A percentile compares a stretch with the other conserved stretches of the same genome.
phyloP scores from a whole-genome alignment of 1,284 basidiomycete genomes.

The Taiwanofungus camphoratus region DNA sequence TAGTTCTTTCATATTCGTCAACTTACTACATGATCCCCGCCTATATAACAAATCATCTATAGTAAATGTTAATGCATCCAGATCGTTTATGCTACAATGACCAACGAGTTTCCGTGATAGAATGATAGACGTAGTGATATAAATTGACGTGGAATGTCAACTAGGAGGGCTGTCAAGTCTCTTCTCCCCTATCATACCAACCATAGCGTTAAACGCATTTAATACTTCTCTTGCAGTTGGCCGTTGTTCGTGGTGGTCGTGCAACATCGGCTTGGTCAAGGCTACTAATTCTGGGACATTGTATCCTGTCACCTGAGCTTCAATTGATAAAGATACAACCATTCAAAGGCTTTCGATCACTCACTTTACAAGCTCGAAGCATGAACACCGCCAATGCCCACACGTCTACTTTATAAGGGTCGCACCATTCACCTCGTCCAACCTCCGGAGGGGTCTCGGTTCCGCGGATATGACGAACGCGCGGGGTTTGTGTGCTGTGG shows the following conservation, averaged over 20 bases:
- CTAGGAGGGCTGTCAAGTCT: slow-evolving; percentile 16
- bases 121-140: too few species aligned
- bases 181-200: slow-evolving; percentile 30
- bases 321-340: background rate
- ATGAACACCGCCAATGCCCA: slow-evolving; percentile 65
- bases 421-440: slow-evolving; percentile 40
- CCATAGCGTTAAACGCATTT: slow-evolving; percentile 42
- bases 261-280: slow-evolving; percentile 52
- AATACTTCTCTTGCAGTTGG: slow-evolving; percentile 46
- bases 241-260: slow-evolving; percentile 41
- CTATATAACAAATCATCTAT: too few species aligned
- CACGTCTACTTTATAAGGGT: slow-evolving; percentile 67
- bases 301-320: slow-evolving; percentile 45
- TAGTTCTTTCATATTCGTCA: too few species aligned
- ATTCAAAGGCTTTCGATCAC: slow-evolving; percentile 9
- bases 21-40: too few species aligned
- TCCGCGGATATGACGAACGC: slow-evolving; percentile 39
- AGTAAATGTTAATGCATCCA: too few species aligned
- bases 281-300: slow-evolving; percentile 50
- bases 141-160: background rate
- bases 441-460: slow-evolving; percentile 70
- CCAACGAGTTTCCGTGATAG: too few species aligned
- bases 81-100: too few species aligned
- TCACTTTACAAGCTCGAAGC: slow-evolving; percentile 56
- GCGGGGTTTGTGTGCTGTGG: slow-evolving; percentile 31